phyloP scores from a whole-genome alignment of 495 filamentous ascomycete species.

The Pyrenopolyporus hunteri region DNA sequence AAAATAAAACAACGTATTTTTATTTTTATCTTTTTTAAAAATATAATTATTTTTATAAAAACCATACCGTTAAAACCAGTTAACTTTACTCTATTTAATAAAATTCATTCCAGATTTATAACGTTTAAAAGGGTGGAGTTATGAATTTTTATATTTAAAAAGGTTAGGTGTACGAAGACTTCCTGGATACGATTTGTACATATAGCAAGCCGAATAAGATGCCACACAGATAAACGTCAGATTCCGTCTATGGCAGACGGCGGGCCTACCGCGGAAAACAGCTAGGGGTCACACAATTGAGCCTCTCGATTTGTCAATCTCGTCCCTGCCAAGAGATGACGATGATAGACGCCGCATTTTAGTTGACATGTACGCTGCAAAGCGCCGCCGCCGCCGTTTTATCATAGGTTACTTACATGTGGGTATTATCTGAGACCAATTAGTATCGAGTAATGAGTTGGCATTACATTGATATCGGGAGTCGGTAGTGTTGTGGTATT shows the following conservation, averaged over 20 bases:
- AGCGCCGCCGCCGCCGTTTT: constrained; percentile 6
- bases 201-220: constrained; percentile 7
- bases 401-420: constrained; percentile 28
- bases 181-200: no score
- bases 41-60: no score
- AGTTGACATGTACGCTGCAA: constrained; percentile 8
- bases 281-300: not conserved
- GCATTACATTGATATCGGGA: constrained; percentile 27
- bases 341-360: constrained; percentile 5
- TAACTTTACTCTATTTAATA: no score
- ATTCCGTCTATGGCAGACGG: constrained; percentile 6
- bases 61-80: no score
- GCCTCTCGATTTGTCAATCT: constrained; percentile 24
- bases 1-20: no score
- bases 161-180: no score
- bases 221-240: constrained; percentile 1
- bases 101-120: no score
- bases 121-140: no score
- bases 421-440: constrained; percentile 38
- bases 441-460: constrained; percentile 32
- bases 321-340: constrained; percentile 14
- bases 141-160: no score
- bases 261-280: constrained; percentile 3
- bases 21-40: no score
- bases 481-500: constrained; percentile 13